Evolutionary conservation across 495 filamentous ascomycete genomes (phyloP).

Genomic region (Penicillium dipodomyicola): DNA sequence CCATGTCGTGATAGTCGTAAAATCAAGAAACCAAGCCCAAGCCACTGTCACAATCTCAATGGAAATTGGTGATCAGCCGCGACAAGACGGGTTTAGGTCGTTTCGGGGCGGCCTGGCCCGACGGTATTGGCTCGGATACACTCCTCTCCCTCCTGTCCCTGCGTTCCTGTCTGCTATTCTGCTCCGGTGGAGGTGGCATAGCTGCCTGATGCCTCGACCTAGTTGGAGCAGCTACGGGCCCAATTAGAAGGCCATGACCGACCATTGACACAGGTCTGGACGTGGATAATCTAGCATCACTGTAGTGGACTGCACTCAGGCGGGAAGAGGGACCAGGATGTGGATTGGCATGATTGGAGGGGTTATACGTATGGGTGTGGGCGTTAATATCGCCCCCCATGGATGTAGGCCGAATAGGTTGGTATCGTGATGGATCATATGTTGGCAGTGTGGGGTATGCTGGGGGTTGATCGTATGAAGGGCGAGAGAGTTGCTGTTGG

Average conservation of each 20-base stretch:
- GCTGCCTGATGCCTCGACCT: conserved; percentile 14
- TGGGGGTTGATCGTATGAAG: conserved; percentile 24
- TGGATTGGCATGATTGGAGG: background rate
- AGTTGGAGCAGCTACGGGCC: background rate
- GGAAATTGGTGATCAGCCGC: conserved; percentile 42
- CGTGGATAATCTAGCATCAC: conserved; percentile 20
- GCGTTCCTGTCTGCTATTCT: conserved; percentile 6
- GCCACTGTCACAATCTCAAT: conserved; percentile 14
- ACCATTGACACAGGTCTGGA: conserved; percentile 14
- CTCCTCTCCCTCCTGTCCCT: conserved; percentile 20
- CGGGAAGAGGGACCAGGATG: conserved; percentile 21
- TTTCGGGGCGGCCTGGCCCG: conserved; percentile 17
- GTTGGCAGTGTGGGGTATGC: conserved; percentile 23
- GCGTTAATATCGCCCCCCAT: conserved; percentile 3
- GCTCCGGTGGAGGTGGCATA: conserved; percentile 14
- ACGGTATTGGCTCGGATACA: conserved; percentile 24
- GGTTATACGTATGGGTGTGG: conserved; percentile 7
- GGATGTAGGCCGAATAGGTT: conserved; percentile 21
- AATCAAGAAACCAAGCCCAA: conserved; percentile 15
- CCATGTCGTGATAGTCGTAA: conserved; percentile 13
- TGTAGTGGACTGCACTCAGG: conserved; percentile 26
- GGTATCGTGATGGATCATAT: conserved; percentile 37
- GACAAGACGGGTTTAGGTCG: conserved; percentile 41
- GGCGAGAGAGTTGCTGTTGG: conserved; percentile 18
- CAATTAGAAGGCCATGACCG: background rate